Percentiles rank a stretch among this genome's conserved stretches.
Conservation (phyloP, 345 rosid species). For the Citropsis articulata region DNA sequence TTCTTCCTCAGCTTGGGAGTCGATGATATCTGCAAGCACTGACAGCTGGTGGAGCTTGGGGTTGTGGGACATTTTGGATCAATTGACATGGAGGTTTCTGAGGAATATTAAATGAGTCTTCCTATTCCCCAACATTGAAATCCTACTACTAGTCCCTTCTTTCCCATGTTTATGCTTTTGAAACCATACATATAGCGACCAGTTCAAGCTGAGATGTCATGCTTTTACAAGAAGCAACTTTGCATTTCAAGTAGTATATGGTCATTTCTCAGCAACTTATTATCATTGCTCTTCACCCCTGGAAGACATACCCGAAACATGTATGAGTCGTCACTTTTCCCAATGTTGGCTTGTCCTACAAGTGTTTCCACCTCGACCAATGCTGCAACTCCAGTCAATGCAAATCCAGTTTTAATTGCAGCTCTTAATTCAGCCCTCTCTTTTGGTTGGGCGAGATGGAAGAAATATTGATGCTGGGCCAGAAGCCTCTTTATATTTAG, state of each 20-base stretch:
- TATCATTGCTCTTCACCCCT: conserved; percentile 57
- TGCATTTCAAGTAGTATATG: neutral
- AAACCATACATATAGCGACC: neutral
- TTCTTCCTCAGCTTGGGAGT: conserved; percentile 45
- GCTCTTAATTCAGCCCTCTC: conserved; percentile 22
- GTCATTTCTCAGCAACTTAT: conserved; percentile 48
- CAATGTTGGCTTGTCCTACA: conserved; percentile 55
- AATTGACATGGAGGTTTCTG: conserved; percentile 57
- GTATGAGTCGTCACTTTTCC: conserved; percentile 52
- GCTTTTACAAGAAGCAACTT: neutral
- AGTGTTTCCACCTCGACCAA: conserved; percentile 32
- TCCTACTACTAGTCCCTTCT: neutral
- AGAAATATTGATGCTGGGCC: conserved; percentile 25
- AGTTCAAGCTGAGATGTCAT: conserved; percentile 7
- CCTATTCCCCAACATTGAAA: neutral
- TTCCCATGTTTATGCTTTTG: neutral
- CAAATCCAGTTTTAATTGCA: conserved; percentile 28
- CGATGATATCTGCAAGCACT: conserved; percentile 35
- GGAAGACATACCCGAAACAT: conserved; percentile 61
- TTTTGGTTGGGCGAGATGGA: conserved; percentile 25
- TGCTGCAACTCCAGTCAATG: conserved; percentile 37
- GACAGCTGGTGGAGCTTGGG: conserved; percentile 69
- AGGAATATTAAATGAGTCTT: conserved; percentile 22
- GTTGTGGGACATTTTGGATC: conserved; percentile 55
- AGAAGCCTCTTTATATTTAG: neutral